Evolutionary conservation across 2,329 filamentous ascomycete species (phyloP), one percentile per base, ranked within the genome.

Genomic region (Aureobasidium sp.): DNA sequence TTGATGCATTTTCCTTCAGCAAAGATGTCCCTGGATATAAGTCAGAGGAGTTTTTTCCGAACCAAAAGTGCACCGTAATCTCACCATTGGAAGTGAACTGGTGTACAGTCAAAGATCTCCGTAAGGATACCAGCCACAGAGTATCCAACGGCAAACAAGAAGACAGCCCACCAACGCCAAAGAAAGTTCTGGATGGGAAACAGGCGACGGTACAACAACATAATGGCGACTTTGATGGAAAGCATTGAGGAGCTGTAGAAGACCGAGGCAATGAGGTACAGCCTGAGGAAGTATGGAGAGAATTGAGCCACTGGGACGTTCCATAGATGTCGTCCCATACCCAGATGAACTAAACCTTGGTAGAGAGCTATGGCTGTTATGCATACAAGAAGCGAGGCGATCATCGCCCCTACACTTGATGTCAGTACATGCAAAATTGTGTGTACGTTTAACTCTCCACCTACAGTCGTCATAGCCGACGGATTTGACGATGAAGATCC

Each of bases 221-320:
- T 55, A 32, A 63, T 59, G n/a, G 61, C 53, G n/a, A 63, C n/a
- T 25, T 61, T 63, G 36, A 59, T 45, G 62, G 78, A 69, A 0
- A 61, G 50, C 59, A 61, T 61, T 5, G 49, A 61, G 3, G 59
- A 47, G 59, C 59, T 61, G 49, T 61, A 61, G 15, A 55, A 47
- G 9, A 61, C 41, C 9, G 59, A 45, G 49, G 49, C 48, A 11
- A 55, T 47, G 21, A 61, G 50, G 30, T 61, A 61, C 30, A 48
- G 6, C 49, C 34, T 37, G 7, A 61, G 50, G 27, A 61, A 61
- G 41, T 37, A 16, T 27, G 59, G 59, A 25, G 49, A 55, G 59
- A 61, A 61, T 4, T 25, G 39, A 16, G 59, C 49, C 3, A 61
- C 16, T 15, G 59, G 59, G 1, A 61, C 49, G 30, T 61, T 49